A percentile compares a stretch with the other conserved stretches of the same genome.
Evolutionary conservation across 495 filamentous ascomycete species (phyloP).

Genomic region (Talaromyces stipitatus): DNA sequence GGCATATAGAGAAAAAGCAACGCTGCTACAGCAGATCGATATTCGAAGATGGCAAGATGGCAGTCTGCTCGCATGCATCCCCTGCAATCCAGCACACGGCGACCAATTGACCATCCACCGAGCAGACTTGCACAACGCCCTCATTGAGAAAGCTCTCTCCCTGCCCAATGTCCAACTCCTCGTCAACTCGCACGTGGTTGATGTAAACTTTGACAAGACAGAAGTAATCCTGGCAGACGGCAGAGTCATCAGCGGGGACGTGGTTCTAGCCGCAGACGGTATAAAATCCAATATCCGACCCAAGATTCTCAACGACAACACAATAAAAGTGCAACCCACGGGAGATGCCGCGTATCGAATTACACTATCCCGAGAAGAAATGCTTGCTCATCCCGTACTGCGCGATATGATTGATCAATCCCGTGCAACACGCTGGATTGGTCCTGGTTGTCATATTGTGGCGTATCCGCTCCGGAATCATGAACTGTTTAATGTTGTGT

Average conservation of each 20-base stretch:
- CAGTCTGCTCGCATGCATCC: slow-evolving; percentile 26
- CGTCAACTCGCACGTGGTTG: slow-evolving; percentile 24
- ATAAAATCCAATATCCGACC: slow-evolving; percentile 35
- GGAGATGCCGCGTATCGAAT: slow-evolving; percentile 41
- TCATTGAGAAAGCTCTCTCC: slow-evolving; percentile 27
- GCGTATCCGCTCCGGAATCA: slow-evolving; percentile 36
- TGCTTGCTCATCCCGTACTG: slow-evolving; percentile 29
- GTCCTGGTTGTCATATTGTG: slow-evolving; percentile 36
- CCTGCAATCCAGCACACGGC: slow-evolving; percentile 34
- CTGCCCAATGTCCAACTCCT: slow-evolving; percentile 30
- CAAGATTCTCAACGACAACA: slow-evolving; percentile 19
- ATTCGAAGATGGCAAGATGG: slow-evolving; percentile 37
- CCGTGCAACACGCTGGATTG: slow-evolving; percentile 35
- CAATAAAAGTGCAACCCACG: slow-evolving; percentile 25
- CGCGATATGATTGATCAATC: slow-evolving; percentile 28
- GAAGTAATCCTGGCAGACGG: slow-evolving; percentile 28
- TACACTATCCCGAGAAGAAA: slow-evolving; percentile 25
- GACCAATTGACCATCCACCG: slow-evolving; percentile 37
- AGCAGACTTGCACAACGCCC: slow-evolving; percentile 35
- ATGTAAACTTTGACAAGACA: slow-evolving; percentile 22
- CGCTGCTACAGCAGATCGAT: slow-evolving; percentile 33
- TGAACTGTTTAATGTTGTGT: slow-evolving; percentile 36
- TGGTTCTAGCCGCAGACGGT: slow-evolving; percentile 41
- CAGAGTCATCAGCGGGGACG: slow-evolving; percentile 25
- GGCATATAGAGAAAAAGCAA: slow-evolving; percentile 29